phyloP scores from a whole-genome alignment of 192 early-diverging fungal species.

The Dispira parvispora region DNA sequence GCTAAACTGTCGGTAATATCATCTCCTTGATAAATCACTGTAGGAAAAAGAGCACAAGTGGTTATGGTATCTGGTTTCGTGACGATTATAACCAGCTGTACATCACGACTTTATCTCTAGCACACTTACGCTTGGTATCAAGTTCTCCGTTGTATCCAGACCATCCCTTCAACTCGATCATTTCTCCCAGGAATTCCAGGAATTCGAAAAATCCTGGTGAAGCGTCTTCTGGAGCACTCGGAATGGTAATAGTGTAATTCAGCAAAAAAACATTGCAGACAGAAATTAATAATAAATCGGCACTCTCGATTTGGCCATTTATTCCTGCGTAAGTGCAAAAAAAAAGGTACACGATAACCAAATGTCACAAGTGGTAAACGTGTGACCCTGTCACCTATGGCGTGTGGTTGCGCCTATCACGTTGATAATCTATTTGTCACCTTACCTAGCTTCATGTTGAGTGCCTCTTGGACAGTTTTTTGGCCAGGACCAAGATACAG shows the following conservation, averaged over 20 bases:
- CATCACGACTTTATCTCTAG: not conserved
- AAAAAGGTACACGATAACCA: not conserved
- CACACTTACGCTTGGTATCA: constrained; percentile 34
- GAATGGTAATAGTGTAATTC: not conserved
- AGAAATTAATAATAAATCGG: not conserved
- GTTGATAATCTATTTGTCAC: no score
- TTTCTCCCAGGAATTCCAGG: constrained; percentile 50
- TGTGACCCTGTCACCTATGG: no score
- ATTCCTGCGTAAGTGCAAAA: not conserved
- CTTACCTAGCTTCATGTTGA: not conserved
- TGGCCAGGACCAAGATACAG: not conserved
- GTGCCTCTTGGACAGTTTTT: not conserved
- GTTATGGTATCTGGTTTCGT: not conserved
- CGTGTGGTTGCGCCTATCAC: no score
- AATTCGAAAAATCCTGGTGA: constrained; percentile 47
- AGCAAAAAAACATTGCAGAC: not conserved
- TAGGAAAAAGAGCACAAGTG: not conserved
- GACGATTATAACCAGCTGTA: not conserved
- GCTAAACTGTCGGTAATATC: not conserved
- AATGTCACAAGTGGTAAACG: no score
- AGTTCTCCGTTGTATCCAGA: constrained; percentile 52
- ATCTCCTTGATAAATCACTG: not conserved
- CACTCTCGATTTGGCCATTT: not conserved
- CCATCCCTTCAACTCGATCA: constrained; percentile 47
- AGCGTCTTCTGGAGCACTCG: constrained; percentile 19